These are phyloP conservation scores for Solanum ossicruentum DNA, from an alignment of 257 asterid species.

Conservation along the genomic window DNA sequence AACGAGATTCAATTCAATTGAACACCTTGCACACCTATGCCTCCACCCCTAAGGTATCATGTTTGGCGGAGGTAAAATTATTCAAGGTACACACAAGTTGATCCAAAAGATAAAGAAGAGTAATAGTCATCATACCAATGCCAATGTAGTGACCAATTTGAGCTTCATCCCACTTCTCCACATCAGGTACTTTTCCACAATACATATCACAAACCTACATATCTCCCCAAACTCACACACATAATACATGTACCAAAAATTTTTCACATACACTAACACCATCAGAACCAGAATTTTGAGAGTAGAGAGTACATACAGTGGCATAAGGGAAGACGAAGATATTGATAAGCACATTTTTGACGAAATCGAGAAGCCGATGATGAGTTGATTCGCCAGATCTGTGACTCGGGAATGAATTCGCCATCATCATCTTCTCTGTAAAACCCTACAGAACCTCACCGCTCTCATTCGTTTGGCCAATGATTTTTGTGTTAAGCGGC, in stretches of 20 bases:
- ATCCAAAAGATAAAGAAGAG: background rate
- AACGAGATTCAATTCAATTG: background rate
- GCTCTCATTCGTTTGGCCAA: background rate
- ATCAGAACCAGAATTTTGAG: background rate
- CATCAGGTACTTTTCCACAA: conserved; percentile 76
- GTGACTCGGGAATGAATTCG: conserved; percentile 3
- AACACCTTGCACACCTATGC: background rate
- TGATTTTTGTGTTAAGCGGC: too few species aligned
- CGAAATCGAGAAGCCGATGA: conserved; percentile 67
- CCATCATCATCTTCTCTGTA: conserved; percentile 13
- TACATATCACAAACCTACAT: conserved; percentile 74
- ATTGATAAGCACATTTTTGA: conserved; percentile 65
- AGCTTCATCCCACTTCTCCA: conserved; percentile 85
- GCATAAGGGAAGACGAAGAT: conserved; percentile 91
- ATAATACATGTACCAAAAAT: background rate
- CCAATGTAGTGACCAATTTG: conserved; percentile 96
- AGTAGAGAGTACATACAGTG: conserved; percentile 24
- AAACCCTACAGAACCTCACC: background rate
- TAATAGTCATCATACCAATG: conserved; percentile 34
- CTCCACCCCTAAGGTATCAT: background rate
- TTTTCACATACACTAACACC: background rate
- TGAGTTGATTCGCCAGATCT: conserved; percentile 49
- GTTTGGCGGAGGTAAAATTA: background rate
- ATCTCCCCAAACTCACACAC: background rate
- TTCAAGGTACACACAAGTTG: background rate